These are phyloP conservation scores for Conticribra weissflogii DNA, from an alignment of 108 stramenopile genomes.

Conservation along the genomic window DNA sequence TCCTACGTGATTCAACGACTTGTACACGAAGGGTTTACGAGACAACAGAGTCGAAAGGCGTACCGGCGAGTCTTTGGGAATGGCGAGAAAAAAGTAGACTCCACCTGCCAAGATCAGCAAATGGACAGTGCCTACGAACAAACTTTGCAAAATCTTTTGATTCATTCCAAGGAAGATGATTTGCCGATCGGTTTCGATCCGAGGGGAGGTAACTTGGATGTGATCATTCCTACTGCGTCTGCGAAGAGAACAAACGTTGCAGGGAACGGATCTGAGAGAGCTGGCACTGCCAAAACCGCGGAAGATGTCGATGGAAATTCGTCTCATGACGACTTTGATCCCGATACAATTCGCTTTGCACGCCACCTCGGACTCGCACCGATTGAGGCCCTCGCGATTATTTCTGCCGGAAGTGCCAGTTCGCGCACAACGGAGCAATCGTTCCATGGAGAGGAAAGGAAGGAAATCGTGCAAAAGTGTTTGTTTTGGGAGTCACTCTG, in stretches of 20 bases:
- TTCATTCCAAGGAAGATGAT: slow-evolving; percentile 80
- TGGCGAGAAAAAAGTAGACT: neutral
- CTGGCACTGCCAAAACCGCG: neutral
- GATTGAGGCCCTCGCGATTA: slow-evolving; percentile 50
- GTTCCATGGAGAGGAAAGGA: neutral
- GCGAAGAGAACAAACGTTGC: slow-evolving; percentile 10
- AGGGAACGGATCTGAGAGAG: neutral
- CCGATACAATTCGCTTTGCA: slow-evolving; percentile 28
- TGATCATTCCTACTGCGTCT: slow-evolving; percentile 30
- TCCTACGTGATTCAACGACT: slow-evolving; percentile 71
- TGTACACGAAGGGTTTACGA: slow-evolving; percentile 75
- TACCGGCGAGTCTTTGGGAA: slow-evolving; percentile 30
- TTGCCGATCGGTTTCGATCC: slow-evolving; percentile 90
- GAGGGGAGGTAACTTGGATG: slow-evolving; percentile 68
- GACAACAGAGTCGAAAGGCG: slow-evolving; percentile 59
- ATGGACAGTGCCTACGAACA: slow-evolving; percentile 74
- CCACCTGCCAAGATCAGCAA: slow-evolving; percentile 35
- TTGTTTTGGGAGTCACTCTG: slow-evolving; percentile 50
- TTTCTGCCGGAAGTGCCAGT: slow-evolving; percentile 19
- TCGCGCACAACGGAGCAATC: neutral
- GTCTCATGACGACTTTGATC: slow-evolving; percentile 9
- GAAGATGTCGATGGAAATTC: neutral
- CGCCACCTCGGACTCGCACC: slow-evolving; percentile 49
- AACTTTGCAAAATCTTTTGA: slow-evolving; percentile 80
- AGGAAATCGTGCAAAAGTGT: slow-evolving; percentile 17